phyloP scores from a whole-genome alignment of 1,139 yeast species.

The Scheffersomyces cryptocercus region DNA sequence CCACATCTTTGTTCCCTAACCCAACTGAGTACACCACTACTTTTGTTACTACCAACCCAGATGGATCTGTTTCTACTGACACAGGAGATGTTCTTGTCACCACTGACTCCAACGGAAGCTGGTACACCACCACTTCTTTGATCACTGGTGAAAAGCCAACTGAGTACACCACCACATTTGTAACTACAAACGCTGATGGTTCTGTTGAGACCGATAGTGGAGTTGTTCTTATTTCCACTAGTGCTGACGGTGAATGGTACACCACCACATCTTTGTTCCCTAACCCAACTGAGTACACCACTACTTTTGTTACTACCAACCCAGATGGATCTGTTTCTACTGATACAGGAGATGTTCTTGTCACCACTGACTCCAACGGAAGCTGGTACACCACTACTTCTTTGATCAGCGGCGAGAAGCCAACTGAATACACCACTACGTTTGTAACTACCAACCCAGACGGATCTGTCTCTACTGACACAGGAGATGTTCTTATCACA shows the following conservation, averaged over 20 bases:
- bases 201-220: conserved; percentile 11
- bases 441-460: conserved; percentile 13
- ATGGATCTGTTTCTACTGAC: conserved; percentile 11
- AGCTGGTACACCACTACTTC: conserved; percentile 11
- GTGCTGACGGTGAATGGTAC: conserved; percentile 9
- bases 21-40: conserved; percentile 3
- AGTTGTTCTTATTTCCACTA: conserved; percentile 12
- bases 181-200: conserved; percentile 3
- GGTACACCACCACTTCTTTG: conserved; percentile 2
- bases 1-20: conserved; percentile 9
- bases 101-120: conserved; percentile 11
- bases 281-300: conserved; percentile 3
- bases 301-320: not conserved
- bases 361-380: conserved; percentile 13
- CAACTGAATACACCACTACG: conserved; percentile 18
- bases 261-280: conserved; percentile 12
- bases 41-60: not conserved
- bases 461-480: conserved; percentile 9
- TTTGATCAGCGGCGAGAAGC: conserved; percentile 4
- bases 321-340: not conserved
- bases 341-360: conserved; percentile 7
- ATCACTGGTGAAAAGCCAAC: conserved; percentile 2
- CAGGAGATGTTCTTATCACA: conserved; percentile 12
- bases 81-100: conserved; percentile 15
- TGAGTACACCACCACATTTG: conserved; percentile 1